phyloP scores from a whole-genome alignment of 2,329 filamentous ascomycete genomes.

The Macrophomina pseudophaseolina region DNA sequence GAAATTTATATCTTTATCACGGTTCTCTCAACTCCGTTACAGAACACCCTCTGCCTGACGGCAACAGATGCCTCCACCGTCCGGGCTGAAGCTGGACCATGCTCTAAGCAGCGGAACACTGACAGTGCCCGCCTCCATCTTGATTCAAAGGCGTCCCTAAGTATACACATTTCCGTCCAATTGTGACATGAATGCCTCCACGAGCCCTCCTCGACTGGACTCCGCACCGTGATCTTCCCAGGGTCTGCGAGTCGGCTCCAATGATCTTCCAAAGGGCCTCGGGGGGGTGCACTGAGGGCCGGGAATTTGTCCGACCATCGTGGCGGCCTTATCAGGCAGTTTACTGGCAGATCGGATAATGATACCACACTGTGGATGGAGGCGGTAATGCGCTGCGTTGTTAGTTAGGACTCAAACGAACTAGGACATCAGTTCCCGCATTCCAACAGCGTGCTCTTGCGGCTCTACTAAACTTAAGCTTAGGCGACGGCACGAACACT shows the following conservation, averaged over 20 bases:
- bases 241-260: neutral
- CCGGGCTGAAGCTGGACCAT: neutral
- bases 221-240: neutral
- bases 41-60: neutral
- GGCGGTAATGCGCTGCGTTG: neutral
- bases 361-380: neutral
- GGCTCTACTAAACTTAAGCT: neutral
- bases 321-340: neutral
- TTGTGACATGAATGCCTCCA: neutral
- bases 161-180: neutral
- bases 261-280: neutral
- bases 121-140: neutral
- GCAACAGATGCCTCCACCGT: neutral
- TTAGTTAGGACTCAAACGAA: neutral
- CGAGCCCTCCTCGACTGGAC: neutral
- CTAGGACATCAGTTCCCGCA: neutral
- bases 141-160: neutral
- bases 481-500: neutral
- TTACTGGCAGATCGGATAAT: neutral
- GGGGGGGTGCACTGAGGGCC: neutral
- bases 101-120: neutral
- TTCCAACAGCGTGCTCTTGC: neutral
- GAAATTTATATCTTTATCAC: neutral
- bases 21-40: neutral
- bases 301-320: neutral